Evolutionary conservation across 192 early-diverging fungal species (phyloP).

Genomic region (Geranomyces variabilis): DNA sequence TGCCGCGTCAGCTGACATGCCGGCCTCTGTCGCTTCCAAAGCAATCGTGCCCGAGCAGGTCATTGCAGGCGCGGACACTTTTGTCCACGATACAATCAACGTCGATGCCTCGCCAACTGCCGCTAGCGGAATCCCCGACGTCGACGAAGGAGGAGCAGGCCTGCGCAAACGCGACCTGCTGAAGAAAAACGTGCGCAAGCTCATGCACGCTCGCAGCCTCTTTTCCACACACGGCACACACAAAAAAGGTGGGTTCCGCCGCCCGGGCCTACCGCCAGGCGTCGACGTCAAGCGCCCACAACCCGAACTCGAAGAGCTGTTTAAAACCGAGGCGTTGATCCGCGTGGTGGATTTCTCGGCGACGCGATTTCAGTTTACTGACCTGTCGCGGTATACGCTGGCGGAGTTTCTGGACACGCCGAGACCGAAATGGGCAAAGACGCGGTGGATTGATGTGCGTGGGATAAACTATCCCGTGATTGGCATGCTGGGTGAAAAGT

Average conservation of each 20-base stretch:
- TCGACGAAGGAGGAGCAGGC: background rate
- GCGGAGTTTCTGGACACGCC: slow-evolving; percentile 11
- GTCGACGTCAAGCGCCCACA: slow-evolving; percentile 31
- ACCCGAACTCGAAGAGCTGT: slow-evolving; percentile 28
- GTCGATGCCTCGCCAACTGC: background rate
- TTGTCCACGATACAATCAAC: background rate
- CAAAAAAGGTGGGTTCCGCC: background rate
- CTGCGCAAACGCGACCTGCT: background rate
- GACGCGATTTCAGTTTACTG: background rate
- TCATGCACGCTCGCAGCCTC: background rate
- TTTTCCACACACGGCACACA: background rate
- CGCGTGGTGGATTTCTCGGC: slow-evolving; percentile 23
- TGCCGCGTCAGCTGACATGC: no score
- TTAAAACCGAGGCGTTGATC: slow-evolving; percentile 19
- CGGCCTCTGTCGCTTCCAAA: no score
- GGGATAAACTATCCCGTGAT: slow-evolving; percentile 30
- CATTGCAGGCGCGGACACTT: no score
- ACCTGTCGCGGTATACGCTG: background rate
- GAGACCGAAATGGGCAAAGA: background rate
- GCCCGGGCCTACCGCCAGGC: slow-evolving; percentile 24
- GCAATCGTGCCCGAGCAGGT: no score
- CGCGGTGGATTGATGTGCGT: slow-evolving; percentile 11
- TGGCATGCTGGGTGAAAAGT: background rate
- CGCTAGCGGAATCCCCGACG: background rate
- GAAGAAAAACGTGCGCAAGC: background rate